Percentiles rank a stretch among this genome's conserved stretches.
Evolutionary conservation across 1,284 basidiomycete genomes (phyloP).

Genomic region (Mycosarcoma maydis): DNA sequence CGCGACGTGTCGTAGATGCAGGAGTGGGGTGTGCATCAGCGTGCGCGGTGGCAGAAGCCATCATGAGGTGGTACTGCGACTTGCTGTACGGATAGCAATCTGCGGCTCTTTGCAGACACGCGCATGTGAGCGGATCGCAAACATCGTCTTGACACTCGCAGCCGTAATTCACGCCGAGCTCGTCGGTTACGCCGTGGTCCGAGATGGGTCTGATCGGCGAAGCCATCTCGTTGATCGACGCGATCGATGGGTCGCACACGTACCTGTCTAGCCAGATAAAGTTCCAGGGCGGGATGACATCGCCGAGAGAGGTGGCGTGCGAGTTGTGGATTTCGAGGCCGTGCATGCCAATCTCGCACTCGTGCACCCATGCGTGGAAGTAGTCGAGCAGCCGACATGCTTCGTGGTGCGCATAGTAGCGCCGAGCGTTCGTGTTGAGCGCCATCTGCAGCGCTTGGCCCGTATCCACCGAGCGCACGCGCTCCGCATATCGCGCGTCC

Average conservation of each 20-base stretch:
- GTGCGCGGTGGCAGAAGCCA: not conserved
- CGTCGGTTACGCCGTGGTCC: constrained; percentile 33
- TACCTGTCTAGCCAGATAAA: constrained; percentile 49
- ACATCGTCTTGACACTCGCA: constrained; percentile 47
- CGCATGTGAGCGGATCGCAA: constrained; percentile 51
- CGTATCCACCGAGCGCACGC: constrained; percentile 13
- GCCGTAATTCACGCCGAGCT: constrained; percentile 20
- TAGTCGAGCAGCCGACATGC: constrained; percentile 6
- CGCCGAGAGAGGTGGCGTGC: constrained; percentile 5
- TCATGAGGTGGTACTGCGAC: constrained; percentile 14
- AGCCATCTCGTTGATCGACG: constrained; percentile 6
- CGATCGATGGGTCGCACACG: constrained; percentile 29
- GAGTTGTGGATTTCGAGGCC: constrained; percentile 30
- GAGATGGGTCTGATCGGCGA: constrained; percentile 12
- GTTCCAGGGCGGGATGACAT: constrained; percentile 53
- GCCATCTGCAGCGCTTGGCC: constrained; percentile 31
- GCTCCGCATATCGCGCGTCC: constrained; percentile 4
- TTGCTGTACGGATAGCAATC: constrained; percentile 16
- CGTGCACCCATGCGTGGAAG: constrained; percentile 36
- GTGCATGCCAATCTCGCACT: constrained; percentile 23
- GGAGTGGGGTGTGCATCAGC: too few relatives aligned
- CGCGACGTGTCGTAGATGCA: too few relatives aligned
- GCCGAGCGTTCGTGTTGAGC: constrained; percentile 5
- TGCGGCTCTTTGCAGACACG: constrained; percentile 34
- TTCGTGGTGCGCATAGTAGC: constrained; percentile 12